phyloP scores from a whole-genome alignment of 805 yeast genomes.

The Pichia rugopelliculosa region DNA sequence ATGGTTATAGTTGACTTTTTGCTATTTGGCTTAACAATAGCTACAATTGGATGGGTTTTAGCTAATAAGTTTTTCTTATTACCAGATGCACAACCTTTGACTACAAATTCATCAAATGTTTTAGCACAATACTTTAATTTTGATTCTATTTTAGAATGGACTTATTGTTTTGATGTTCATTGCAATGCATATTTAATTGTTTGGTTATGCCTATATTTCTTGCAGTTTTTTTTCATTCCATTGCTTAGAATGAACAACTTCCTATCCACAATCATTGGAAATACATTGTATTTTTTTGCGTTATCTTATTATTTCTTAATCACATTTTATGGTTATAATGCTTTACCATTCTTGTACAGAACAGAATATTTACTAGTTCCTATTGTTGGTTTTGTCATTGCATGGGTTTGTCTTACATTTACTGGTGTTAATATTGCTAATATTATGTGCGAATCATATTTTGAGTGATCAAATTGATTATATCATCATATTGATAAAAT shows the following conservation, averaged over 20 bases:
- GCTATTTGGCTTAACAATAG: conserved; percentile 55
- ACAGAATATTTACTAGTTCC: conserved; percentile 60
- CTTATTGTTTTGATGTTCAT: conserved; percentile 89
- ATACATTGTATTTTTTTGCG: conserved; percentile 68
- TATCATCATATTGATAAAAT: too few relatives aligned
- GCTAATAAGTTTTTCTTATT: conserved; percentile 52
- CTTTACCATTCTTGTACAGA: conserved; percentile 58
- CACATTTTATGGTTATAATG: conserved; percentile 83
- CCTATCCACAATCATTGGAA: conserved; percentile 67
- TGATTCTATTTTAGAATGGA: conserved; percentile 68
- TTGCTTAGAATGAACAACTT: conserved; percentile 57
- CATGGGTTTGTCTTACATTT: conserved; percentile 51
- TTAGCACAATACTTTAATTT: conserved; percentile 28
- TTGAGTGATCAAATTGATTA: conserved; percentile 19
- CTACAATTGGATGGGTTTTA: conserved; percentile 68
- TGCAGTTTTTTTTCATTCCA: conserved; percentile 73
- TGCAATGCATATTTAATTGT: conserved; percentile 81
- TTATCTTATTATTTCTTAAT: conserved; percentile 68
- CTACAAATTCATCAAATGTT: conserved; percentile 13
- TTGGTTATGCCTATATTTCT: conserved; percentile 67
- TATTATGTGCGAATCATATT: conserved; percentile 42
- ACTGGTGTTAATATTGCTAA: conserved; percentile 70
- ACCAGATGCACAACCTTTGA: conserved; percentile 9
- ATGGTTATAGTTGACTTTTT: conserved; percentile 85
- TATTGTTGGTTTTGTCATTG: conserved; percentile 48